Base-by-base conservation (phyloP, 148 eudicot species). In the Talinum fruticosum region DNA sequence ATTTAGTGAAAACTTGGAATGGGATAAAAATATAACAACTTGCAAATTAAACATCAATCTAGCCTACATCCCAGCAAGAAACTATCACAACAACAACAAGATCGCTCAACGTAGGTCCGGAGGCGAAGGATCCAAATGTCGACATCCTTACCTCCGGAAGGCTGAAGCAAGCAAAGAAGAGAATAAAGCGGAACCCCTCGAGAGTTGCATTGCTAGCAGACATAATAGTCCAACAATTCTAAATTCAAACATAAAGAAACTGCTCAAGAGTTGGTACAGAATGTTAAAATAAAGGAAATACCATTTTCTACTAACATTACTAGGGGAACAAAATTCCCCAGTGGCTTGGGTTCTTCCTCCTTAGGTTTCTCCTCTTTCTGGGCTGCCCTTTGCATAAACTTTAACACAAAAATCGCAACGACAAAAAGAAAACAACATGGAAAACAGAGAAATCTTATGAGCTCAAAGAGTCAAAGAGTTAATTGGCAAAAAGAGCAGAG, bases 301-400 rank as follows among this genome's bases (percentile, higher is more conserved):
- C 98, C 98, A 93, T 91, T 84, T 91, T 87, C 85, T 89, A 57
- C 69, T 69, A 86, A 80, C 74, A 76, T 79, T 80, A 78, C 62
- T 78, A 69, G 88, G 83, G 82, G 89, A 79, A 80, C 73, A 80
- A 91, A 87, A 79, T 76, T 85, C 69, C 84, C 91, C 77, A 80
- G 77, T 78, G 83, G 84, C 76, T 77, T 75, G 78, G 81, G 78
- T 79, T 86, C 89, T 83, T 87, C 82, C 77, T 84, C 87, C 82
- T 86, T 84, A 67, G 80, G 28, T 85, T 88, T 89, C 79, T 90
- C 98, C 81, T 86, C 92, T 84, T 78, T 93, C 79, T 82, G 88
- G 59, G 86, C 76, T 53, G 85, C 92, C 87, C 98, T 91, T 90
- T 93, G 98, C 98, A 93, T 93, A 87, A 93, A 93, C 98, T 93